These are phyloP conservation scores for Cutaneotrichosporon cyanovorans DNA, from an alignment of 1,284 basidiomycete species.

Conservation along the genomic window DNA sequence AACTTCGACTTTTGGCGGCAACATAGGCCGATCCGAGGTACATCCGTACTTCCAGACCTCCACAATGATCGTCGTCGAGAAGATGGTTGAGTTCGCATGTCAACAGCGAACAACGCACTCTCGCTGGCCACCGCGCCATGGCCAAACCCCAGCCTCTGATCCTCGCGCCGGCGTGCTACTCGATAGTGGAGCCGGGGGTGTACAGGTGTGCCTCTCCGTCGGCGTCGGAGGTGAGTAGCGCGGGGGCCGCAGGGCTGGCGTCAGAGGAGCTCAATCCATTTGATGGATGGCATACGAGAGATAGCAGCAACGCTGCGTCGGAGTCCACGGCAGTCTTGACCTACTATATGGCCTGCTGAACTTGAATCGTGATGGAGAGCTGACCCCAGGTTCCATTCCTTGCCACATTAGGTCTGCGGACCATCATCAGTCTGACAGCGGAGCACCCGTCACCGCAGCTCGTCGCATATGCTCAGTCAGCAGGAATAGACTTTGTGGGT, in stretches of 20 bases:
- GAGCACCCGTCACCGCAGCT: slow-evolving; percentile 40
- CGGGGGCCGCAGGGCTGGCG: background rate
- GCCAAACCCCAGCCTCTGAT: slow-evolving; percentile 29
- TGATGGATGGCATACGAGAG: background rate
- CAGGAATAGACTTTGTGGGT: slow-evolving; percentile 35
- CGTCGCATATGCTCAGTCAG: slow-evolving; percentile 20
- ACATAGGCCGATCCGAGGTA: too few species aligned
- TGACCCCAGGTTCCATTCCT: slow-evolving; percentile 37
- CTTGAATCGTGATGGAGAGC: background rate
- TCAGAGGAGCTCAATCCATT: background rate
- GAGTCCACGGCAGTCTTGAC: too few species aligned
- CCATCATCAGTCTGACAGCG: slow-evolving; percentile 39
- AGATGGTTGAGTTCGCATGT: background rate
- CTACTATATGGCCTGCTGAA: background rate
- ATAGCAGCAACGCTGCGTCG: too few species aligned
- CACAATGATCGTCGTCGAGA: too few species aligned
- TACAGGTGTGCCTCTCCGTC: slow-evolving; percentile 40
- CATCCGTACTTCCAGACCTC: too few species aligned
- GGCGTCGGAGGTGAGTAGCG: slow-evolving; percentile 28
- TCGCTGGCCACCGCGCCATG: slow-evolving; percentile 4
- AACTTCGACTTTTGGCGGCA: too few species aligned
- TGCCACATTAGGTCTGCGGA: slow-evolving; percentile 30
- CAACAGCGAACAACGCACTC: background rate
- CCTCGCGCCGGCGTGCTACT: slow-evolving; percentile 37
- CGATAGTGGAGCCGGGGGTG: slow-evolving; percentile 38